These are phyloP conservation scores for Sphagnum fallax DNA, from an alignment of 228 moss, liverwort and hornwort genomes.

Conservation along the genomic window DNA sequence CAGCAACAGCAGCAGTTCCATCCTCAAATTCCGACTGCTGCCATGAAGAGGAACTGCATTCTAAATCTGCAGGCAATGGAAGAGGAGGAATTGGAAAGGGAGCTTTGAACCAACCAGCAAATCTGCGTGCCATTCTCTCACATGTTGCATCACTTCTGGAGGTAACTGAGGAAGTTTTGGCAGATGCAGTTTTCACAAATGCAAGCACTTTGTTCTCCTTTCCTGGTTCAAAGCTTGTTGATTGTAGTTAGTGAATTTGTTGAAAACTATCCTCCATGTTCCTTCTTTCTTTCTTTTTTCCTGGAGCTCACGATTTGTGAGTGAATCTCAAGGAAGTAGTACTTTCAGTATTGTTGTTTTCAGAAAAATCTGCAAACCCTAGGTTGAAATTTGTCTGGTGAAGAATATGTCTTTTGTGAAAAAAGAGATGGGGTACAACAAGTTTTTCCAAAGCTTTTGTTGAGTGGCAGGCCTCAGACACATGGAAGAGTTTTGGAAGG, in stretches of 20 bases:
- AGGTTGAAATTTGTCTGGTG: no score
- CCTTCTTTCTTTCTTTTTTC: no score
- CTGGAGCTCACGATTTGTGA: no score
- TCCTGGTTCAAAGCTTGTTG: constrained; percentile 61
- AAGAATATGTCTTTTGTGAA: no score
- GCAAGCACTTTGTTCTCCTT: constrained; percentile 66
- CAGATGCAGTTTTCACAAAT: constrained; percentile 45
- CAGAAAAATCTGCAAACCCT: no score
- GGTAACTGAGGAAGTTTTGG: constrained; percentile 47
- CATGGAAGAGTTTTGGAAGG: no score
- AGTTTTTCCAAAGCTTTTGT: no score
- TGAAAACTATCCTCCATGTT: no score
- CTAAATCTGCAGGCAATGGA: background rate
- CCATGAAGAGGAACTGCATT: constrained; percentile 10
- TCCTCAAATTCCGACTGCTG: background rate
- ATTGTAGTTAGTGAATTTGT: background rate
- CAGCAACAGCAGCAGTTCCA: constrained; percentile 36
- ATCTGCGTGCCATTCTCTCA: constrained; percentile 55
- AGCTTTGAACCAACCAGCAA: constrained; percentile 87
- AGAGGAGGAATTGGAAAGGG: constrained; percentile 15
- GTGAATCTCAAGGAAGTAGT: no score
- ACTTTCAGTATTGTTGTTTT: no score
- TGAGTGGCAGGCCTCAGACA: no score
- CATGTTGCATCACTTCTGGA: constrained; percentile 51
- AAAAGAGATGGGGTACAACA: no score